Percentiles rank a stretch among this genome's conserved stretches.
These are phyloP conservation scores for Plectosphaerella cucumerina DNA, from an alignment of 2,329 filamentous ascomycete genomes.

Conservation along the genomic window DNA sequence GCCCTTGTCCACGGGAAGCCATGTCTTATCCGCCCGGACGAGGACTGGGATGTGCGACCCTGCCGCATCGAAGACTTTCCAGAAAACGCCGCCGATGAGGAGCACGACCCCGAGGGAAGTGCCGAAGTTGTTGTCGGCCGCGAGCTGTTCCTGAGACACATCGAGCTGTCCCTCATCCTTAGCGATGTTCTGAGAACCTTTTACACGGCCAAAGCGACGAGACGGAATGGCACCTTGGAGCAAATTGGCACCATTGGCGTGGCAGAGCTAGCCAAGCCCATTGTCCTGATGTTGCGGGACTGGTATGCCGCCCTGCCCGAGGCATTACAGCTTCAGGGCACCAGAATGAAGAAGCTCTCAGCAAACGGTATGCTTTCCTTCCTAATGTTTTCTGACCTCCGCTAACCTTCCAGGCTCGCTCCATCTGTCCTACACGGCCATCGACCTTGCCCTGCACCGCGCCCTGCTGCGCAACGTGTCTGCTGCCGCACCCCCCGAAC, in stretches of 20 bases:
- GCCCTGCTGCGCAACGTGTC: conserved; percentile 41
- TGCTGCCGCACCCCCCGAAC: conserved; percentile 20
- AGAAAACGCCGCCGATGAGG: conserved; percentile 29
- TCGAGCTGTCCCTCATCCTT: conserved; percentile 45
- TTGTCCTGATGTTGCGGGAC: conserved; percentile 26
- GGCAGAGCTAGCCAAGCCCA: conserved; percentile 26
- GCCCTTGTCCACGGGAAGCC: conserved; percentile 54
- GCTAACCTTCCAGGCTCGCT: conserved; percentile 34
- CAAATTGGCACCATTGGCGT: conserved; percentile 26
- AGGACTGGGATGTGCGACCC: conserved; percentile 50
- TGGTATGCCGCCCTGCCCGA: conserved; percentile 44
- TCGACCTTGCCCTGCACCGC: conserved; percentile 47
- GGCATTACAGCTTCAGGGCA: conserved; percentile 38
- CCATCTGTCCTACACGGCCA: conserved; percentile 46
- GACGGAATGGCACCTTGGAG: conserved; percentile 22
- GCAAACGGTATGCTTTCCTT: conserved; percentile 18
- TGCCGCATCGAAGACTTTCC: conserved; percentile 32
- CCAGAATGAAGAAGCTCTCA: conserved; percentile 34
- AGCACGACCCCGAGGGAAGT: conserved; percentile 29
- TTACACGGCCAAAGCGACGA: conserved; percentile 33
- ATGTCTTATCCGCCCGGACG: conserved; percentile 43
- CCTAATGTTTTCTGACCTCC: conserved; percentile 8
- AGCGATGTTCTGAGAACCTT: conserved; percentile 45
- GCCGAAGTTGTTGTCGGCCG: conserved; percentile 40
- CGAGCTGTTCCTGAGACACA: conserved; percentile 46